phyloP scores from a whole-genome alignment of 208 protist genomes.

The Trypanosoma boissoni region DNA sequence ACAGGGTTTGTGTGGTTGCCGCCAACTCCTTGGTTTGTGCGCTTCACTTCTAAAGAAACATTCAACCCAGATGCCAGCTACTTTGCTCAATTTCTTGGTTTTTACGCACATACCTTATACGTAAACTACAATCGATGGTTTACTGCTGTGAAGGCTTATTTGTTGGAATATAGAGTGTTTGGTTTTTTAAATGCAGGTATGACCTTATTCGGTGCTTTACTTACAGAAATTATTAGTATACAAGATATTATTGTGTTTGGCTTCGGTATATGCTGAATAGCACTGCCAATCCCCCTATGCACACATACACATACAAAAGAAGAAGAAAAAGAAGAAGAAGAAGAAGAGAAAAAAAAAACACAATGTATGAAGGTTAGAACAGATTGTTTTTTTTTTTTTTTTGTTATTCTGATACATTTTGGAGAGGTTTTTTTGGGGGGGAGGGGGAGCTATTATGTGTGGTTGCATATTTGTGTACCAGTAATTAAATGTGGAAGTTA shows the following conservation, averaged over 20 bases:
- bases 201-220: background rate
- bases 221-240: constrained; percentile 7
- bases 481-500: too few species aligned
- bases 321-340: constrained; percentile 4
- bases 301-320: constrained; percentile 1
- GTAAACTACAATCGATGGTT: constrained; percentile 19
- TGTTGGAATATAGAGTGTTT: background rate
- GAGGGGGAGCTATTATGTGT: too few species aligned
- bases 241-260: constrained; percentile 1
- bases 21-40: constrained; percentile 6
- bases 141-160: constrained; percentile 1
- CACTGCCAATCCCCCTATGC: too few species aligned
- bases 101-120: constrained; percentile 15
- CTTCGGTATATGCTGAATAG: too few species aligned
- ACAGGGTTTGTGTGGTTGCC: constrained; percentile 1
- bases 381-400: too few species aligned
- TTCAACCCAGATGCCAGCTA: background rate
- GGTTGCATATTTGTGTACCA: too few species aligned
- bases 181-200: constrained; percentile 14
- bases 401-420: too few species aligned
- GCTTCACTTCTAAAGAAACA: background rate
- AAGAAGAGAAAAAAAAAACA: background rate
- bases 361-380: background rate
- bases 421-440: too few species aligned
- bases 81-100: constrained; percentile 8